Evolutionary conservation across 768 basidiomycete genomes (phyloP).

Genomic region (Termitomyces eurrhizus): DNA sequence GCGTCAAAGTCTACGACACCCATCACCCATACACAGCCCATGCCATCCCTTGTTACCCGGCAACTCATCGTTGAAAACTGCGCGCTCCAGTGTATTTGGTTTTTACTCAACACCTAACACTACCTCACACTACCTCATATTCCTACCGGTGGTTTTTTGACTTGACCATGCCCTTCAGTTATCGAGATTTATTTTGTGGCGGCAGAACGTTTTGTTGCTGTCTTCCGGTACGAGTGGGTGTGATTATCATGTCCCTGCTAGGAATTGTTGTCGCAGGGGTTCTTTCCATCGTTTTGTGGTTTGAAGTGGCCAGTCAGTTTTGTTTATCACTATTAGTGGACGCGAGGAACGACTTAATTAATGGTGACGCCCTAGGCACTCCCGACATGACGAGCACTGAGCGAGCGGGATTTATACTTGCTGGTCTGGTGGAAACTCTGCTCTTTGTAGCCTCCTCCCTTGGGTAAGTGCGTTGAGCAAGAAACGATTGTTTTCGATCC

Average conservation of each 20-base stretch:
- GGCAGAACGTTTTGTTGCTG: constrained; percentile 60
- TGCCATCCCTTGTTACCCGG: neutral
- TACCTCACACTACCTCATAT: neutral
- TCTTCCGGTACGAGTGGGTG: constrained; percentile 58
- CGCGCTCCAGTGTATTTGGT: neutral
- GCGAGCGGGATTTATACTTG: constrained; percentile 41
- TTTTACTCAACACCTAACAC: neutral
- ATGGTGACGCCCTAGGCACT: constrained; percentile 23
- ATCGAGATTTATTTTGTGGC: constrained; percentile 42
- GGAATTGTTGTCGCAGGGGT: constrained; percentile 52
- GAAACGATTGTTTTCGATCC: neutral
- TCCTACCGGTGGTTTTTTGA: neutral
- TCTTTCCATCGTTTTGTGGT: constrained; percentile 56
- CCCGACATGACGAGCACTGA: constrained; percentile 29
- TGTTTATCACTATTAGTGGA: neutral
- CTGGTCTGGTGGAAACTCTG: constrained; percentile 50
- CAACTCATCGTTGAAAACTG: neutral
- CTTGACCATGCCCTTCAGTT: constrained; percentile 36
- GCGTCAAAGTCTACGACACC: no score
- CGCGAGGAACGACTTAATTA: neutral
- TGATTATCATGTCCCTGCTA: constrained; percentile 49
- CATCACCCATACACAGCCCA: constrained; percentile 1
- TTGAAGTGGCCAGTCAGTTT: constrained; percentile 53
- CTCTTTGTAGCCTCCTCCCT: constrained; percentile 50
- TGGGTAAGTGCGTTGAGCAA: constrained; percentile 35